Evolutionary conservation across 2,329 filamentous ascomycete species (phyloP), one percentile per base, ranked within the genome.

Genomic region (Pestalotiopsis sp.): DNA sequence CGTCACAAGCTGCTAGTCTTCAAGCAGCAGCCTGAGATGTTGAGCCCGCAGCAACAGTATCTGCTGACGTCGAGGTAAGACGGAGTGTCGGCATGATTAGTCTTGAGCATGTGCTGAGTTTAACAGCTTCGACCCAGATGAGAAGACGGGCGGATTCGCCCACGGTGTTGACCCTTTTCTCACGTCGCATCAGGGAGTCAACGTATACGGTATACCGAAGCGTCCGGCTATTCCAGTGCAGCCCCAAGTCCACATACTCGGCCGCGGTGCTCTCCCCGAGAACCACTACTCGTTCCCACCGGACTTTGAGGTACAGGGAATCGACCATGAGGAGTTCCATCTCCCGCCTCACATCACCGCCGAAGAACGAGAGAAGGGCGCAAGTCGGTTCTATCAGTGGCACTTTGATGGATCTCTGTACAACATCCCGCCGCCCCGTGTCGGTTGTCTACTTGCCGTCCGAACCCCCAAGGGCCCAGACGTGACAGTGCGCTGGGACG

Each of bases 381-480:
- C 75, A 67, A 87, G 85, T 2, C 81, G 81, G 80, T 89, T 93
- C 80, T 94, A 92, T 79, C 84, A 92, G 68, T 94, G 92, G 92
- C 92, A 94, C 76, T 93, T 94, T 66, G 92, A 94, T 74, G 92
- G 92, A 3, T 92, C 92, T 1, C 81, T 94, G 5, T 94, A 94
- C 75, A 90, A 87, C 20, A 85, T 94, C 7, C 88, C 92, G n/a
- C 91, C 92, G 3, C 91, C 92, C 2, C 84, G 89, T 26, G 92
- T 90, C 3, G 94, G 92, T 0, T 89, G 89, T 1, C 84, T 94
- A 24, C 83, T 94, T 67, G 92, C 92, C 0, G 91, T 94, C n/a
- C 83, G 84, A 40, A 91, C 94, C 0, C 92, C 92, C 0, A 83
- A 84, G 20, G 90, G 90, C 4, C 84, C 89, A 38, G 82, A 82